These are phyloP conservation scores for Phoenix dactylifera DNA, from an alignment of 176 grass and related monocot species.

Conservation along the genomic window DNA sequence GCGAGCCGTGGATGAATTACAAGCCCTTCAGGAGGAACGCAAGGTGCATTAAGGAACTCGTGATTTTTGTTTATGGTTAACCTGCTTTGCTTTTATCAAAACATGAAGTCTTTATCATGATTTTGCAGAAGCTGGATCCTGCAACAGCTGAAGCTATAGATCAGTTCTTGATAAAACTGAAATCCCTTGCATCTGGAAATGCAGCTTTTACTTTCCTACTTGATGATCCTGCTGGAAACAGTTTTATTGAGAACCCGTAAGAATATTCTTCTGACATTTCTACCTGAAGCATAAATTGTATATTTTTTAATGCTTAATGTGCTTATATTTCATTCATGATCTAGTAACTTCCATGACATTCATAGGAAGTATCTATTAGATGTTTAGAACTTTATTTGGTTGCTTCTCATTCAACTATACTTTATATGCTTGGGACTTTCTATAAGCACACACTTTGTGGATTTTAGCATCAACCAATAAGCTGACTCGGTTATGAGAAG, in stretches of 20 bases:
- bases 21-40: slow-evolving; percentile 78
- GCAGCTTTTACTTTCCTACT: slow-evolving; percentile 70
- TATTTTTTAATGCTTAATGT: background rate
- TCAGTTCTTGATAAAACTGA: slow-evolving; percentile 75
- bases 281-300: background rate
- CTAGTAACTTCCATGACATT: too few species aligned
- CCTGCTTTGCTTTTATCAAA: background rate
- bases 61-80: slow-evolving; percentile 9
- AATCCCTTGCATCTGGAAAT: slow-evolving; percentile 56
- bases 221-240: slow-evolving; percentile 92
- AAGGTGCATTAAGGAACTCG: slow-evolving; percentile 40
- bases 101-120: slow-evolving; percentile 1
- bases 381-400: too few species aligned
- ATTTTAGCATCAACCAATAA: too few species aligned
- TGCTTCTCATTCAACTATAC: too few species aligned
- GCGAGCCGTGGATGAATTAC: slow-evolving; percentile 64
- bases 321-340: background rate
- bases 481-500: too few species aligned
- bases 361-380: too few species aligned
- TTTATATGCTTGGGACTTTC: too few species aligned
- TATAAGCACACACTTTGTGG: too few species aligned
- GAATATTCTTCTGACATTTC: slow-evolving; percentile 8
- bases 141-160: slow-evolving; percentile 83
- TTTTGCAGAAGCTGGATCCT: slow-evolving; percentile 83
- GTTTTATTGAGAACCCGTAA: slow-evolving; percentile 92